These are phyloP conservation scores for Dactylis glomerata DNA, from an alignment of 176 grass and related monocot species.

Conservation along the genomic window DNA sequence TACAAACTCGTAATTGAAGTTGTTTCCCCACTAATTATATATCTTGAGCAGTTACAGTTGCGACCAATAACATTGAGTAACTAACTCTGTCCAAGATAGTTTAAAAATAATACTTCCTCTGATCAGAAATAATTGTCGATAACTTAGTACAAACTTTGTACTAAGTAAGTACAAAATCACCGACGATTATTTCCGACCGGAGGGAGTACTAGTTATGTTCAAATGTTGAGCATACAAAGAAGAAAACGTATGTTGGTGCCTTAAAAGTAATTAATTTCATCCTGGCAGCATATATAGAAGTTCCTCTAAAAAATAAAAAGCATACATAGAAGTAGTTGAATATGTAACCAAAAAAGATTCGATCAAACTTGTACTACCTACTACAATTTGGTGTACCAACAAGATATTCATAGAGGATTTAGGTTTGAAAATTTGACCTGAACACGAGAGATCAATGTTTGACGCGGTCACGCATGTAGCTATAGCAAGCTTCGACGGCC, in stretches of 20 bases:
- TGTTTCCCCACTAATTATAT: neutral
- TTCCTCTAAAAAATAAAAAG: too few species aligned
- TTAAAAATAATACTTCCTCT: too few species aligned
- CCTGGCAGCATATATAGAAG: neutral
- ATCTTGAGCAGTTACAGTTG: neutral
- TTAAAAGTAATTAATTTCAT: neutral
- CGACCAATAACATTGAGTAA: neutral
- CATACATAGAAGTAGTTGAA: neutral
- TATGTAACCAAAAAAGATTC: neutral
- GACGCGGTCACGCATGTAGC: neutral
- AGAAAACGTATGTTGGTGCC: neutral
- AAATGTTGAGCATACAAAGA: neutral
- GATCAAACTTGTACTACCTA: neutral
- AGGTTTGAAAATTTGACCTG: neutral
- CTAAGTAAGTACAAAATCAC: too few species aligned
- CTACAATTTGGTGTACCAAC: neutral
- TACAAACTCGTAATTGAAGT: neutral
- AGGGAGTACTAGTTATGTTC: neutral
- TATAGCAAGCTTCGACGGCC: too few species aligned
- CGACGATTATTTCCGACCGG: too few species aligned
- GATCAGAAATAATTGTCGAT: too few species aligned
- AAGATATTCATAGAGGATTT: neutral
- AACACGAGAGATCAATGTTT: neutral
- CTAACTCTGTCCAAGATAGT: neutral
- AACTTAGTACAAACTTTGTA: too few species aligned